Conservation (phyloP, 2,329 filamentous ascomycete genomes). For the Aspergillus pseudonomiae region DNA sequence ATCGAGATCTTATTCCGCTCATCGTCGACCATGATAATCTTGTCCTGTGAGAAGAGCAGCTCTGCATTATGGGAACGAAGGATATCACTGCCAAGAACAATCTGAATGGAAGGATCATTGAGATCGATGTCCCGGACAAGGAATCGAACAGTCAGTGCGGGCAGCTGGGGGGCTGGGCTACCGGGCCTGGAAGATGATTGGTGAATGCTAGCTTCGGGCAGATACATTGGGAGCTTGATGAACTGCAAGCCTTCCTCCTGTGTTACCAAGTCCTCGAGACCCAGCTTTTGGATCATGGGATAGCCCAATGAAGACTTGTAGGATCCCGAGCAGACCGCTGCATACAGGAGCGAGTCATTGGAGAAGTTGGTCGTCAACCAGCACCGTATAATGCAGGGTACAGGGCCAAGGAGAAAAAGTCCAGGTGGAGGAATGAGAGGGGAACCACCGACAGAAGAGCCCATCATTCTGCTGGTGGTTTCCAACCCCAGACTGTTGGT, state of each 20-base stretch:
- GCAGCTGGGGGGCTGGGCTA: slow-evolving; percentile 77
- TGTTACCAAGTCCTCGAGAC: slow-evolving; percentile 67
- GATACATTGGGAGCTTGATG: slow-evolving; percentile 79
- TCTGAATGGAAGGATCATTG: slow-evolving; percentile 67
- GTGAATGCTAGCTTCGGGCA: slow-evolving; percentile 87
- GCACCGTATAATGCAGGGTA: slow-evolving; percentile 92
- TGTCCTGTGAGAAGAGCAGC: slow-evolving; percentile 87
- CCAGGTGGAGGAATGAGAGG: slow-evolving; percentile 80
- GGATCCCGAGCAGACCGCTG: slow-evolving; percentile 88
- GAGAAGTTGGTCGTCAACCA: slow-evolving; percentile 92
- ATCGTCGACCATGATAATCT: slow-evolving; percentile 82
- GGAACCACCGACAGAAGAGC: slow-evolving; percentile 67
- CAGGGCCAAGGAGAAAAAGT: slow-evolving; percentile 81
- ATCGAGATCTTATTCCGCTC: slow-evolving; percentile 85
- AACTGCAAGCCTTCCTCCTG: slow-evolving; percentile 67
- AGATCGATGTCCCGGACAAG: slow-evolving; percentile 63
- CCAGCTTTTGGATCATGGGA: slow-evolving; percentile 73
- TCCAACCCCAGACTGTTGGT: slow-evolving; percentile 89
- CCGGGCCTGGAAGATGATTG: slow-evolving; percentile 68
- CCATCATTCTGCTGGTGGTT: slow-evolving; percentile 64
- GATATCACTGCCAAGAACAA: slow-evolving; percentile 88
- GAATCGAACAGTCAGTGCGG: slow-evolving; percentile 78
- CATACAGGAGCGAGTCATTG: slow-evolving; percentile 85
- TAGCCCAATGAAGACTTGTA: slow-evolving; percentile 82
- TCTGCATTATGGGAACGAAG: slow-evolving; percentile 86